Evolutionary conservation across 1,284 basidiomycete species (phyloP), one percentile per base, ranked within the genome.

Genomic region (Spongiforma sp.): DNA sequence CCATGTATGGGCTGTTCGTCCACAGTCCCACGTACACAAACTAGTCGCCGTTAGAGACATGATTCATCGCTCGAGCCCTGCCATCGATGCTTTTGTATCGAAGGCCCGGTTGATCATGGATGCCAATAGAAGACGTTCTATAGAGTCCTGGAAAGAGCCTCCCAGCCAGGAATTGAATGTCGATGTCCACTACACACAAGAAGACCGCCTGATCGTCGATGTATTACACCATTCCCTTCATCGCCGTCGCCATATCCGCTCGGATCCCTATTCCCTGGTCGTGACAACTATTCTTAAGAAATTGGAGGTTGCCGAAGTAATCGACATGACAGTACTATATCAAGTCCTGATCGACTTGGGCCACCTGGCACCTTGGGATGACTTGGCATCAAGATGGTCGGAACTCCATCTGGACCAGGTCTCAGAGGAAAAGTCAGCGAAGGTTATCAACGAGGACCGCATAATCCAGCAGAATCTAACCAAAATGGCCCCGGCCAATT

Each of bases 291-390:
- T 98, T 50, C 71, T 96, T 60, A 93, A 92, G 72, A 78, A 79
- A 55, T 74, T 93, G 28, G 76, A 66, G 21, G 67, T 74, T 28
- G 65, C 70, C 4, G 67, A 75, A 9, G 73, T 77, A 5, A 75
- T 88, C 15, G 77, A 80, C 33, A 80, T 80, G 60, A 72, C 72
- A 2, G 70, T 80, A 12, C 74, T 84, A 12, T 80, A 83, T 58
- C 73, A 78, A 60, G 74, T 89, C 24, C 78, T 96, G 30, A 73
- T 86, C 24, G 86, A 91, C 50, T 73, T 96, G 19, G 94, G 95
- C 19, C 82, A 90, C 4, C 72, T 92, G 19, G 82, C 90, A 5
- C 88, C 90, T 2, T 94, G 91, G 92, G 89, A 94, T 64, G 89
- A 93, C 67, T 68, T 84, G 26, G 72, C 80, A 7, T 77, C 81